Base-by-base conservation (phyloP, 2,329 filamentous ascomycete species). In the Scedosporium minutisporum region DNA sequence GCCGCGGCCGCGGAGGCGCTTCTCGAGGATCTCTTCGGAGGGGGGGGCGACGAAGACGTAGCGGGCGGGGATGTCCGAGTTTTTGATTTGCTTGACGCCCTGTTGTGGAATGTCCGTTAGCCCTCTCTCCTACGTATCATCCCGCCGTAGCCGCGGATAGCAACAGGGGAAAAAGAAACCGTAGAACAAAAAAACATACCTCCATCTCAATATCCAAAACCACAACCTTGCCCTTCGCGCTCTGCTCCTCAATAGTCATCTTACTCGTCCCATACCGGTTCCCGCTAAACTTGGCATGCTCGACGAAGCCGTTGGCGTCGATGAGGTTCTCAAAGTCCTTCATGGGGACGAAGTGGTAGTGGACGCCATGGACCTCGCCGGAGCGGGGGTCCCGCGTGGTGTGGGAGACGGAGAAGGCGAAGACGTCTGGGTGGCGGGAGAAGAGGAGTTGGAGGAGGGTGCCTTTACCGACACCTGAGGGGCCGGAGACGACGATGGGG, bases 121-220 rank as follows among this genome's bases (percentile, higher is more conserved):
- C 21, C 3, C 2, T 3, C 14, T 23, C 33, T 64, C 4, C 12
- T 6, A 60, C 23, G 18, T 3, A 33, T 4, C 27, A 21, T 57
- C 48, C 21, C 14, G 14, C 6, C 23, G 21, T n/a, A n/a, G 27
- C n/a, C 27, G 27, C 12, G 46, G 9, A 44, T 16, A 23, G 18
- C 18, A 57, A n/a, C 18, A 3, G n/a, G 48, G 6, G 4, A 14
- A 18, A 61, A 29, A 55, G 18, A 21, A 55, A 7, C 29, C 9
- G 48, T 6, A n/a, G n/a, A n/a, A n/a, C n/a, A n/a, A n/a, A 3
- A 58, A 33, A 3, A 69, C 77, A 41, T 72, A 88, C 87, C 84
- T 96, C 92, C 91, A 97, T 96, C 81, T 97, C 93, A 72, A 97
- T 97, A 74, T 97, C 93, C 68, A 97, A 78, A 58, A 97, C 86